Evolutionary conservation across 2,329 filamentous ascomycete species (phyloP), one percentile per base, ranked within the genome.

Genomic region (Torrubiella hemipterigena): DNA sequence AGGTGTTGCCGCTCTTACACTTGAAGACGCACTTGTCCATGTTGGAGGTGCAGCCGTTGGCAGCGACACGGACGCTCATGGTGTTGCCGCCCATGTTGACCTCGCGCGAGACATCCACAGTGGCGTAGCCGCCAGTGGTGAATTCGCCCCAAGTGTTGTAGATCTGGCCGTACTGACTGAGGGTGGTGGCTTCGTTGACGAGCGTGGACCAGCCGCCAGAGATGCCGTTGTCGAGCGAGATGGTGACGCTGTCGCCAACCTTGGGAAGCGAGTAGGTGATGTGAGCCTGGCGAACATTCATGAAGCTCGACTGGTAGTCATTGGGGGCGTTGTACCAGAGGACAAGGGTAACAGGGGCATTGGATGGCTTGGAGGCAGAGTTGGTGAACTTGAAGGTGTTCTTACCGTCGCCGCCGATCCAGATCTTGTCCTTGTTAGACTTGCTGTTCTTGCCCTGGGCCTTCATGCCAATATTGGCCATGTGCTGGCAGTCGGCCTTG

Each of bases 141-240:
- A 52, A 56, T 49, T 65, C 61, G 32, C 50, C 55, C 56, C 60
- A 63, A 19, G 60, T 61, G 39, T 64, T 54, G 39, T 44, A 41
- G 29, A 61, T 42, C 43, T 59, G 58, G 22, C 59, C 60, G 34
- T 42, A 51, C 33, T 36, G 34, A 22, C 51, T 55, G 36, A 53
- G 44, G 12, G 40, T 25, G 7, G 45, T 49, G 29, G 35, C 34
- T 35, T 43, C 33, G 36, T 42, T 34, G 46, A 50, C 55, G 17
- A 59, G 46, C 11, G 52, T 48, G 6, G 58, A 45, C 44, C 55
- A 64, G n/a, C 50, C 59, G 18, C 57, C 53, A 14, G 55, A 50
- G 6, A 56, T 45, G 27, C 45, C 48, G 27, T 49, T 45, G 17
- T 47, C 54, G 27, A 56, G 49, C 23, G 58, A 59, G 17, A 64